Base-by-base conservation (phyloP, 805 yeast genomes). In the Kazachstania bromeliacearum region DNA sequence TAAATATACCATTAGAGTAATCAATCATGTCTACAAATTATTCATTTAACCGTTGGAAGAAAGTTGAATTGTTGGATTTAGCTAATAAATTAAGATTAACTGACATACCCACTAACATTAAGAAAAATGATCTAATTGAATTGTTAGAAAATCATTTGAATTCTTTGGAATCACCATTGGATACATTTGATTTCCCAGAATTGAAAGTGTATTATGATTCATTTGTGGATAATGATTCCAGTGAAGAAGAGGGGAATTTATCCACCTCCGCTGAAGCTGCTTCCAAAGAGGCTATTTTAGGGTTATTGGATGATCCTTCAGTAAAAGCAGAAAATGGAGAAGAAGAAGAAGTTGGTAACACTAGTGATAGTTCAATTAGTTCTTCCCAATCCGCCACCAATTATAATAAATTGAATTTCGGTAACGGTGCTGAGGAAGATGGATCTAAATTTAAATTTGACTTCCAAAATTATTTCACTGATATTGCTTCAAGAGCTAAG, bases 151-250 rank as follows among this genome's bases (percentile, higher is more conserved):
- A 40, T 13, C 41, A 51, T 32, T 35, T 55, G 33, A 29, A 38
- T 14, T 19, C 29, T 8, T 34, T 52, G 28, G 45, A 40, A 3
- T 34, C 34, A 6, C 54, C 55, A 4, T 32, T 54, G 27, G 53
- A 53, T 18, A 43, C 42, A 6, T 34, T 45, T 9, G 57, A 50
- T 15, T 54, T 32, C 37, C 59, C 58, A 16, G 59, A 54, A 38
- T 41, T 55, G 38, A 44, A 43, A 33, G 32, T 46, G 3, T 55
- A 44, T 33, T 52, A 48, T 38, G 47, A 44, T 19, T 31, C 40
- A 12, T 27, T 36, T n/a, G 17, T 5, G 14, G 28, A 22, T 21
- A 20, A 34, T 20, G 38, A 24, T 17, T 20, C 29, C 21, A 31
- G 30, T 14, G 33, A 26, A 2, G 34, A 31, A 16, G 23, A 31